Base-by-base conservation (phyloP, 73 alveolate species). In the Effrenium voratum region DNA sequence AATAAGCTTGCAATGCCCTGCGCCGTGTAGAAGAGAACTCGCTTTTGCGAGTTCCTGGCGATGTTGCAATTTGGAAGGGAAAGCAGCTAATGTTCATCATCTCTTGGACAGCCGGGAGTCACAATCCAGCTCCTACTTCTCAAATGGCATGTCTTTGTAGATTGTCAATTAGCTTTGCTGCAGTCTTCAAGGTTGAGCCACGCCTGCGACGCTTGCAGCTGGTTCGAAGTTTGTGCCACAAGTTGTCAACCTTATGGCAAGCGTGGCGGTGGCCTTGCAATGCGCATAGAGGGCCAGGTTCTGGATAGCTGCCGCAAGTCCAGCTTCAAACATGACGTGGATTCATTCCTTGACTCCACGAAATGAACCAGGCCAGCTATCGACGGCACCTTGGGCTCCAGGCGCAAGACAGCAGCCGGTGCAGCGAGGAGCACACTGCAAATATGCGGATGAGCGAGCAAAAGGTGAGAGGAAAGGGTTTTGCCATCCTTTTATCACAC, bases 151-250 rank as follows among this genome's bases (percentile, higher is more conserved):
- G 26, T 12, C 26, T 52, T 12, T 8, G 8, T 19, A 19, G 63
- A 8, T 52, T 52, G 26, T 19, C 8, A 52, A 52, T 12, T 19
- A 8, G 63, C 8, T 52, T 19, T 52, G 63, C 19, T 19, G 63
- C 8, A 19, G 8, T 52, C 63, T 8, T 52, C 19, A 8, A 52
- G 63, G 8, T 52, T 8, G 19, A 52, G 8, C 63, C 26, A 12
- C 63, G n/a, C 79, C 82, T 70, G 32, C 82, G 82, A 10, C 86
- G 57, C 59, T 43, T 76, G 87, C 97, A 90, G 10, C 63, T 46
- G n/a, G 52, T 79, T 55, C 97, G 86, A 30, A 90, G 97, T 75
- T 90, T 90, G 59, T 75, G 87, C 97, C 97, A 90, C 8, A 75
- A 75, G 4, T 28, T 16, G 45, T 90, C 97, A 34, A 90, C 97